Conservation (phyloP, 768 basidiomycete species). For the Pilatotrama ljubarskyi region DNA sequence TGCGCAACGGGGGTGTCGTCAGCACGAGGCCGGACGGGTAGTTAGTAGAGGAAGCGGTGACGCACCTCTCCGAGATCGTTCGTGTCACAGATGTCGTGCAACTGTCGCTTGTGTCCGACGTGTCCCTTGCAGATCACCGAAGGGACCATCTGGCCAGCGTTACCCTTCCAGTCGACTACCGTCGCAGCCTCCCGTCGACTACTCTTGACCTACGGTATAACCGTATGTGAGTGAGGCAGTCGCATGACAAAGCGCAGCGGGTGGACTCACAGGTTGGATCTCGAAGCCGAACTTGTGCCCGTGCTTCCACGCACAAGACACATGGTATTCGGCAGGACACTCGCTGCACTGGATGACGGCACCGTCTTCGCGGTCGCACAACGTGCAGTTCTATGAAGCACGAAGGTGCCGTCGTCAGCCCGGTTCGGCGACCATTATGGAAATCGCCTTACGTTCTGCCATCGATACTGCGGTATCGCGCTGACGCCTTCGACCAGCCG, state of each 20-base stretch:
- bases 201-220: constrained; percentile 64
- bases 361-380: constrained; percentile 74
- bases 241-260: neutral
- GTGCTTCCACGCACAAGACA: constrained; percentile 86
- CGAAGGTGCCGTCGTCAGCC: constrained; percentile 13
- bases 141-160: constrained; percentile 76
- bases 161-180: constrained; percentile 73
- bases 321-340: constrained; percentile 79
- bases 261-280: constrained; percentile 66
- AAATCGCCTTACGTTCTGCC: constrained; percentile 61
- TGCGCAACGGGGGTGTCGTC: constrained; percentile 32
- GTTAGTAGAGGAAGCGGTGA: neutral
- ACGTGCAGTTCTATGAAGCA: constrained; percentile 60
- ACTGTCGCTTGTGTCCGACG: constrained; percentile 54
- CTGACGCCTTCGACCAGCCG: constrained; percentile 86
- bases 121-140: constrained; percentile 81
- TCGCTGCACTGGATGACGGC: constrained; percentile 84
- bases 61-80: constrained; percentile 81
- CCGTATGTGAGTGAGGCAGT: neutral
- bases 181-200: constrained; percentile 68
- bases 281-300: constrained; percentile 92
- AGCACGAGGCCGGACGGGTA: neutral
- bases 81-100: constrained; percentile 83
- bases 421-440: neutral
- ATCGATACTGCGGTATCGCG: constrained; percentile 66